phyloP scores from a whole-genome alignment of 2,329 filamentous ascomycete genomes.

The Capronia coronata region DNA sequence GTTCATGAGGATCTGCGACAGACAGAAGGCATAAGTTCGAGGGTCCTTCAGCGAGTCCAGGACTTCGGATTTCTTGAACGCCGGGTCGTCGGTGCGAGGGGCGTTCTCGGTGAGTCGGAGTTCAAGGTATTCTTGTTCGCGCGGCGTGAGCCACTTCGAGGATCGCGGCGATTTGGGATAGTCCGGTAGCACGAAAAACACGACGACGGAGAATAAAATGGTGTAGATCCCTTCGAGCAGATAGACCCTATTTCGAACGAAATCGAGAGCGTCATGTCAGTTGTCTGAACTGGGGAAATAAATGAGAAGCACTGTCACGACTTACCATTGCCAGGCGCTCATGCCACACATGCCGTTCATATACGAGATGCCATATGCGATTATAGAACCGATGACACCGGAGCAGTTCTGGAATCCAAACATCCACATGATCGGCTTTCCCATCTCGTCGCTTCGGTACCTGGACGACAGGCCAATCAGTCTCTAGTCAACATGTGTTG shows the following conservation, averaged over 20 bases:
- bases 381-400: conserved; percentile 33
- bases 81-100: conserved; percentile 36
- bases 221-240: conserved; percentile 42
- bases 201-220: conserved; percentile 36
- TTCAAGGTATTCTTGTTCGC: conserved; percentile 46
- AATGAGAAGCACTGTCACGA: background rate
- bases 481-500: too few species aligned
- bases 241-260: conserved; percentile 38
- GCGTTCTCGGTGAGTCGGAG: conserved; percentile 41
- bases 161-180: conserved; percentile 40
- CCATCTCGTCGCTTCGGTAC: conserved; percentile 45
- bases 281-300: too few species aligned
- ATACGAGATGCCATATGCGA: conserved; percentile 29
- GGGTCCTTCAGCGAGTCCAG: conserved; percentile 37
- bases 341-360: conserved; percentile 26
- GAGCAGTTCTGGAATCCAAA: conserved; percentile 38
- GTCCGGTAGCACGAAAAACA: conserved; percentile 41
- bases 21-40: conserved; percentile 42
- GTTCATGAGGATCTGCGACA: conserved; percentile 44
- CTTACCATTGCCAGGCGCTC: conserved; percentile 28
- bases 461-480: conserved; percentile 18
- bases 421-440: conserved; percentile 40
- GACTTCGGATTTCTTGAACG: conserved; percentile 40
- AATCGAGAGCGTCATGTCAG: too few species aligned
- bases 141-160: conserved; percentile 43